Percentiles rank a stretch among this genome's conserved stretches.
These are phyloP conservation scores for Paspalum notatum DNA, from an alignment of 176 grass and related monocot genomes.

Conservation along the genomic window DNA sequence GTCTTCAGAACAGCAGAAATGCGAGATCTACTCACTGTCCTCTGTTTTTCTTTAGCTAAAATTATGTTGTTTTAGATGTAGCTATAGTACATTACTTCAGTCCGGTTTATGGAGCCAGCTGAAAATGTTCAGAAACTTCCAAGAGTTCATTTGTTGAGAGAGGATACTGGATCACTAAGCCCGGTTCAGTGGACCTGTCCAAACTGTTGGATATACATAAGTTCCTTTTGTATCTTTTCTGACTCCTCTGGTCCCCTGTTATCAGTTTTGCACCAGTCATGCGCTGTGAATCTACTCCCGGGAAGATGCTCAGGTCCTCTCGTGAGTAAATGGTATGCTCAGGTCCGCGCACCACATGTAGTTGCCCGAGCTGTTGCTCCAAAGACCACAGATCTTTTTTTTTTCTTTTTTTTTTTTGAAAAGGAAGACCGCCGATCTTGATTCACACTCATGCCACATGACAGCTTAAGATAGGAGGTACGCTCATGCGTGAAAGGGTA, in stretches of 20 bases:
- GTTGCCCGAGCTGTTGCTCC: no score
- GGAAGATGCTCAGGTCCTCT: background rate
- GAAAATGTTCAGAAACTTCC: background rate
- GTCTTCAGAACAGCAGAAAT: background rate
- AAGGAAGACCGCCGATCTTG: no score
- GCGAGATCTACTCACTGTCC: background rate
- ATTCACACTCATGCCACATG: no score
- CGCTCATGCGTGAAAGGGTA: no score
- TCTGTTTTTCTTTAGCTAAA: background rate
- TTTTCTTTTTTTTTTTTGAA: no score
- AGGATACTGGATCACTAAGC: background rate
- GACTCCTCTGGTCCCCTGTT: background rate
- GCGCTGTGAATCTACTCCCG: background rate
- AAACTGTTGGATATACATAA: background rate
- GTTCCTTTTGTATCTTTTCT: background rate
- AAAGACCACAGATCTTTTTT: no score
- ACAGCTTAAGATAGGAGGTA: no score
- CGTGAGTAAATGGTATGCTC: background rate
- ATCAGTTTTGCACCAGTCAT: background rate
- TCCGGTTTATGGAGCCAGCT: background rate
- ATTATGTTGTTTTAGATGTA: background rate
- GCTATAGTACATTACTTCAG: background rate
- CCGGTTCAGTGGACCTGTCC: background rate
- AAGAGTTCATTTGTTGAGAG: background rate
- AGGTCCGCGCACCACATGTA: no score